Base-by-base conservation (phyloP, 108 stramenopile species). In the Discostella pseudostelligera region DNA sequence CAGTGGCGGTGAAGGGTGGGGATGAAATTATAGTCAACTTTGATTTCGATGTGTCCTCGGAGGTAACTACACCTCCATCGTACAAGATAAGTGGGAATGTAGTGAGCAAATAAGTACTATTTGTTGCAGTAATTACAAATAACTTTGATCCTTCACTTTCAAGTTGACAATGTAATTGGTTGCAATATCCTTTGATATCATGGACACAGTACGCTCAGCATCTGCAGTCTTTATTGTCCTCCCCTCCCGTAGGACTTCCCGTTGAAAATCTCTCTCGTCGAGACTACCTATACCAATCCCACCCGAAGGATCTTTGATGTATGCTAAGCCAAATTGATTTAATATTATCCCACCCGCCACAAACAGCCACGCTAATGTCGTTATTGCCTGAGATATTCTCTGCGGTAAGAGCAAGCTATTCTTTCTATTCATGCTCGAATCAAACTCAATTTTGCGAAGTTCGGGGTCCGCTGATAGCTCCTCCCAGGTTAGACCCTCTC, bases 81-180 rank as follows among this genome's bases (percentile, higher is more conserved):
- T 82, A 82, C 24, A 75, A 46, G 45, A 70, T 82, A 12, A 55
- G 47, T 50, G 81, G 71, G 20, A 69, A 65, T 26, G 78, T 82
- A n/a, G 46, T 76, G 29, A 55, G 68, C 35, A 35, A 47, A 19
- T 70, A 65, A 45, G 9, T 12, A 11, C 42, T 11, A 43, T 12
- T 8, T 43, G 10, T 8, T 5, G 32, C 42, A 43, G 9, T 43
- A 43, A 8, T 43, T 43, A 16, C 12, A 43, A 16, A 43, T 43
- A 4, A 43, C 12, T n/a, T 4, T 8, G 9, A n/a, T 43, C 9
- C n/a, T 7, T 4, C 42, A 4, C 9, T n/a, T 1, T 12, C 55
- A 32, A 56, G n/a, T 24, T 51, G 4, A 51, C 17, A 26, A 51
- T 26, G 5, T 35, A 32, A 25, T 56, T 37, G 29, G 29, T 35